A percentile compares a stretch with the other conserved stretches of the same genome.
phyloP scores from a whole-genome alignment of 1,284 basidiomycete species.

The Ustilago trichophora region DNA sequence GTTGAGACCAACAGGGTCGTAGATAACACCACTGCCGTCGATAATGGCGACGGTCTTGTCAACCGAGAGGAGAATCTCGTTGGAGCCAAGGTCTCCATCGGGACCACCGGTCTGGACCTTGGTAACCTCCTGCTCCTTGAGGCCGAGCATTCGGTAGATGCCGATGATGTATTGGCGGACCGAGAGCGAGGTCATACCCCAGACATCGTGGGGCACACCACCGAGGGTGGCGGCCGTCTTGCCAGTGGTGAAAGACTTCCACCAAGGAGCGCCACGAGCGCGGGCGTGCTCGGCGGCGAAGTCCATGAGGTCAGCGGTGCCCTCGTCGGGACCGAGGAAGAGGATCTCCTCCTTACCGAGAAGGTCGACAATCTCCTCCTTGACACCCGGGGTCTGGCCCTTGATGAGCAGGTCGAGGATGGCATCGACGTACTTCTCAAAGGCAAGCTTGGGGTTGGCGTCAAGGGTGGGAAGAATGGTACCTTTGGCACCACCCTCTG shows the following conservation, averaged over 20 bases:
- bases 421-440: conserved; percentile 97
- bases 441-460: conserved; percentile 83
- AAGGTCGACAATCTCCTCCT: conserved; percentile 90
- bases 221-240: conserved; percentile 92
- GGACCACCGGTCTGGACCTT: conserved; percentile 84
- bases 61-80: conserved; percentile 91
- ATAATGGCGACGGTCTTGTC: conserved; percentile 97
- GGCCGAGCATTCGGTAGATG: conserved; percentile 92
- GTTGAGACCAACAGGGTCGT: conserved; percentile 75
- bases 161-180: conserved; percentile 96
- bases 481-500: conserved; percentile 92
- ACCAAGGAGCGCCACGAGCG: conserved; percentile 80
- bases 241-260: conserved; percentile 99
- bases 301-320: conserved; percentile 97
- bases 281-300: conserved; percentile 90
- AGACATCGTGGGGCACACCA: conserved; percentile 76
- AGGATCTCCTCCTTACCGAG: conserved; percentile 86
- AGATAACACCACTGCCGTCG: conserved; percentile 94
- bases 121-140: conserved; percentile 93
- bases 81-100: conserved; percentile 97
- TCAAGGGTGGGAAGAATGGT: conserved; percentile 88
- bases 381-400: conserved; percentile 81
- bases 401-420: conserved; percentile 43
- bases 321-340: conserved; percentile 99
- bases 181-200: conserved; percentile 77